phyloP scores from a whole-genome alignment of 148 eudicot genomes.

The Pouteria glomerata region DNA sequence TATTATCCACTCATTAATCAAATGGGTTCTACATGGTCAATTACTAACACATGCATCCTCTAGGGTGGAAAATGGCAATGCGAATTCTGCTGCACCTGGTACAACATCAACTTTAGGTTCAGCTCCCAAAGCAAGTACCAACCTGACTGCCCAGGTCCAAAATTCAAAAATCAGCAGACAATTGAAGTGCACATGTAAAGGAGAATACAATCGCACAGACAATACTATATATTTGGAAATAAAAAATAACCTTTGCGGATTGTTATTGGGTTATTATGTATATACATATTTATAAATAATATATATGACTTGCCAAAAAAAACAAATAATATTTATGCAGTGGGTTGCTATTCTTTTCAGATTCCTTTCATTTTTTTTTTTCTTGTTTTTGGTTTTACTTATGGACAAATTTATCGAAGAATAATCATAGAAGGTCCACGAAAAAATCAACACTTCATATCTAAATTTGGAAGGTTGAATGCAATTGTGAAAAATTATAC shows the following conservation, averaged over 20 bases:
- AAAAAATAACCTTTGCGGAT: neutral
- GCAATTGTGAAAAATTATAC: constrained; percentile 34
- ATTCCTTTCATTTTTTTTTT: too few relatives aligned
- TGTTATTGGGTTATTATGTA: neutral
- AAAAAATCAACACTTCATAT: neutral
- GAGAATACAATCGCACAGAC: neutral
- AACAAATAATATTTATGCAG: too few relatives aligned
- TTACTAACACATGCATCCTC: constrained; percentile 90
- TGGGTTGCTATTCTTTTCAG: too few relatives aligned
- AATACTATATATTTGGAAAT: constrained; percentile 2
- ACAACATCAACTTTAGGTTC: constrained; percentile 75
- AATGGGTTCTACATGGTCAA: neutral
- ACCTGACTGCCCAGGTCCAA: constrained; percentile 95
- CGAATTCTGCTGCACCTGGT: constrained; percentile 81
- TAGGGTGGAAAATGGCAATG: constrained; percentile 84
- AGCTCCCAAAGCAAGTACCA: constrained; percentile 99
- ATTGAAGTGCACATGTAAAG: neutral
- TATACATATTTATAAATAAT: too few relatives aligned
- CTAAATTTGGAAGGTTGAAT: neutral
- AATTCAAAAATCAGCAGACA: constrained; percentile 36
- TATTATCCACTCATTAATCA: neutral
- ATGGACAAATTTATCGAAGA: neutral
- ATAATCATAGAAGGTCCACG: neutral
- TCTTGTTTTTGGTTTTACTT: too few relatives aligned
- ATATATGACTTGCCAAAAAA: too few relatives aligned